Evolutionary conservation across 2,329 filamentous ascomycete species (phyloP).

Genomic region (Dactylellina leptospora): DNA sequence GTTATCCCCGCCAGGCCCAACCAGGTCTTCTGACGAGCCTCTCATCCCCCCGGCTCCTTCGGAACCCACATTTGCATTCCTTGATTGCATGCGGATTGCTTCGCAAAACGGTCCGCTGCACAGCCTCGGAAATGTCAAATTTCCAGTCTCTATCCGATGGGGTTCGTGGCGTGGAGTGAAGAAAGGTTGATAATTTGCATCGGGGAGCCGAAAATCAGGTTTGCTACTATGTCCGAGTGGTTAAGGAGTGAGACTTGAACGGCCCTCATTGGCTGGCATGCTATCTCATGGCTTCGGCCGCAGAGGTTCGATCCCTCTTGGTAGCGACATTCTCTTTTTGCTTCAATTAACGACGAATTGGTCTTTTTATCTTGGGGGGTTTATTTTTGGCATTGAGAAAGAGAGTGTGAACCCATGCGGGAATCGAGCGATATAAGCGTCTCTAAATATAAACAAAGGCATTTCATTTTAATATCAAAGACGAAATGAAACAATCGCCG

Average conservation of each 20-base stretch:
- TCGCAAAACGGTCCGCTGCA: no score
- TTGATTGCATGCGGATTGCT: not conserved
- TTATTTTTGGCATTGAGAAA: no score
- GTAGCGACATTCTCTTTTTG: slow-evolving; percentile 50
- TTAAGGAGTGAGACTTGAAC: slow-evolving; percentile 54
- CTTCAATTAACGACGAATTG: no score
- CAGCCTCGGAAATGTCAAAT: not conserved
- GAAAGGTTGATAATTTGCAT: not conserved
- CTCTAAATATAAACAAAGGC: no score
- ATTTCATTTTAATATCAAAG: no score
- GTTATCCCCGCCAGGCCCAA: no score
- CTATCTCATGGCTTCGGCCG: slow-evolving; percentile 53
- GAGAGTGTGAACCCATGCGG: no score
- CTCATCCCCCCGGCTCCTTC: slow-evolving; percentile 8
- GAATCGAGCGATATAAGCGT: no score
- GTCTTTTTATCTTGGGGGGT: no score
- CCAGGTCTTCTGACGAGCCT: no score
- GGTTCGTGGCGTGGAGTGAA: no score
- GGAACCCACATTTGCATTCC: slow-evolving; percentile 4
- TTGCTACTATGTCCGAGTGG: slow-evolving; percentile 54
- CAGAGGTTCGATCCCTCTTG: slow-evolving; percentile 54
- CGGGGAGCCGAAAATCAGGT: not conserved
- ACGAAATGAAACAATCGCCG: not conserved
- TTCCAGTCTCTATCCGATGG: no score
- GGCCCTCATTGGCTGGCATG: slow-evolving; percentile 10